phyloP scores from a whole-genome alignment of 2,329 filamentous ascomycete species.

The Ascochyta lentis region DNA sequence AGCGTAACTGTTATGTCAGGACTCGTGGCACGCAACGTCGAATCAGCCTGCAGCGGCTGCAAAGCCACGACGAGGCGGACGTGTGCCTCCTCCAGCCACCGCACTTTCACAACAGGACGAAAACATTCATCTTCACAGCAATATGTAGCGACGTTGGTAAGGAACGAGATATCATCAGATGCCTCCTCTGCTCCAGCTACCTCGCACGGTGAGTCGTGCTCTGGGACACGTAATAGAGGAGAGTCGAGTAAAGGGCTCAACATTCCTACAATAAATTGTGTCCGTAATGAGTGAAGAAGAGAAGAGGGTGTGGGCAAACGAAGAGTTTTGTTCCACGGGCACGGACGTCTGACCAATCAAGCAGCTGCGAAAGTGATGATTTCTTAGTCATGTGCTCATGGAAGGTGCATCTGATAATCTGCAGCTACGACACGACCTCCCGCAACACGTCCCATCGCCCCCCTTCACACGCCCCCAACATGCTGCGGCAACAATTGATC shows the following conservation, averaged over 20 bases:
- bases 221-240: conserved; percentile 71
- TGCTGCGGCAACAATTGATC: conserved; percentile 70
- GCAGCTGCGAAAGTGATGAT: conserved; percentile 20
- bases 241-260: conserved; percentile 57
- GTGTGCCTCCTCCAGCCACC: not conserved
- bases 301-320: conserved; percentile 24
- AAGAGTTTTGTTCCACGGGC: conserved; percentile 37
- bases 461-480: conserved; percentile 50
- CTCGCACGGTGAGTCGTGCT: conserved; percentile 61
- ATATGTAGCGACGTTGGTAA: conserved; percentile 71
- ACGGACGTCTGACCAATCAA: conserved; percentile 43
- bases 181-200: conserved; percentile 71
- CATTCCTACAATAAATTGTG: conserved; percentile 71
- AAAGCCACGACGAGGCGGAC: not conserved
- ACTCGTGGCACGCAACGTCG: not conserved
- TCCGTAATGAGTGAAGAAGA: conserved; percentile 64
- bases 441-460: conserved; percentile 36
- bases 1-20: not conserved
- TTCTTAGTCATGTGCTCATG: conserved; percentile 5
- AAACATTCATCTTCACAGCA: conserved; percentile 5
- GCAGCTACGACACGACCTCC: conserved; percentile 35
- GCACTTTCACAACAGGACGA: not conserved
- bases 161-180: conserved; percentile 67
- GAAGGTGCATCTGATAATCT: conserved; percentile 3
- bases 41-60: conserved; percentile 1